phyloP scores from a whole-genome alignment of 225 moss, liverwort and hornwort species.

The Thuidium tamariscinum region DNA sequence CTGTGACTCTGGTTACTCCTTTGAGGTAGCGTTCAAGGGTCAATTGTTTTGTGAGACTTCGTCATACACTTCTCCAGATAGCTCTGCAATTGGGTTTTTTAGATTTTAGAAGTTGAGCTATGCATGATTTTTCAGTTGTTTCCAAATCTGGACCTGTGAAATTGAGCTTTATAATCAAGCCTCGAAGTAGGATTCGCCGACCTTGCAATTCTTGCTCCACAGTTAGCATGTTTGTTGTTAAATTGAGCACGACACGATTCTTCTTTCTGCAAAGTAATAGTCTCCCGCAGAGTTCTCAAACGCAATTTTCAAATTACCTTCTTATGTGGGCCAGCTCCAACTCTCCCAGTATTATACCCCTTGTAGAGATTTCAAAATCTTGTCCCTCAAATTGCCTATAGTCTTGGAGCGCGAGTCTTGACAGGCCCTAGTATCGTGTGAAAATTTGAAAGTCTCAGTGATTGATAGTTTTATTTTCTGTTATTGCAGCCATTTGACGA shows the following conservation, averaged over 20 bases:
- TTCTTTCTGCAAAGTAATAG: neutral
- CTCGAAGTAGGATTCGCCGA: neutral
- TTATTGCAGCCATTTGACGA: constrained; percentile 39
- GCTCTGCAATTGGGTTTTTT: neutral
- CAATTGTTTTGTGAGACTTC: neutral
- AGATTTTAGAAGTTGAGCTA: neutral
- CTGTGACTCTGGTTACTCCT: constrained; percentile 39
- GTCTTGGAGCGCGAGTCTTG: neutral
- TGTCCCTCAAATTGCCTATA: neutral
- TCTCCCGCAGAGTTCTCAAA: neutral
- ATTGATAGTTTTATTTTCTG: neutral
- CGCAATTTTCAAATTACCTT: neutral
- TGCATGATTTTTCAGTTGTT: neutral
- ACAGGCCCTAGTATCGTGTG: neutral
- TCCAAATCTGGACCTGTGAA: neutral
- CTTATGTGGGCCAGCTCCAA: neutral
- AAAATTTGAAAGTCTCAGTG: neutral
- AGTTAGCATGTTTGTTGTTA: neutral
- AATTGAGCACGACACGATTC: neutral
- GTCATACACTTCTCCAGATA: neutral
- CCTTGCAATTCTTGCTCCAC: neutral
- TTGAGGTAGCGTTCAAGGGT: constrained; percentile 25
- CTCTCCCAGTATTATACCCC: neutral
- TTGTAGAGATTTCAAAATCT: neutral
- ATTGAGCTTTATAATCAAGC: neutral